Evolutionary conservation across 352 stramenopile species (phyloP), one percentile per base, ranked within the genome.

Genomic region (Phytopythium kandeliae): DNA sequence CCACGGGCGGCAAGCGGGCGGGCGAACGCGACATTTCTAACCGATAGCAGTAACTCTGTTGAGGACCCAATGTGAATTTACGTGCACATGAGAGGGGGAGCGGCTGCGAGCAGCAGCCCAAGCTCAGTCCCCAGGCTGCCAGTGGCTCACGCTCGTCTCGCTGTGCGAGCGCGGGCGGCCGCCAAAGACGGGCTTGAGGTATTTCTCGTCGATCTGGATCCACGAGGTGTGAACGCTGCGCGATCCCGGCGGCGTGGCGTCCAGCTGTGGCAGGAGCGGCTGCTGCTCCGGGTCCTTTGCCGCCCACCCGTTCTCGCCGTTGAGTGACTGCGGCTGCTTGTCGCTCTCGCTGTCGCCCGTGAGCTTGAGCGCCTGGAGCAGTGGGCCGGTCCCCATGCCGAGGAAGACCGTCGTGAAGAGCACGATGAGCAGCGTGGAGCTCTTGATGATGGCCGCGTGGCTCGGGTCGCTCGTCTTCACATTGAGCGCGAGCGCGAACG

Each of bases 401-500:
- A 85, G 71, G 30, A 85, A 72, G 12, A 85, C 62, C 0, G 77
- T 88, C 12, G 77, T 86, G 26, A 78, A 79, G n/a, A 88, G 57
- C 28, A 86, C 77, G 5, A 74, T 69, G 50, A 85, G 78, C 37
- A 88, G 57, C 30, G 77, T 88, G 21, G 72, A 74, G 30, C 65
- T 83, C 56, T 85, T 74, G 28, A 88, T 74, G 55, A 88, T 69
- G 9, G 68, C 74, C 0, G 75, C 71, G 37, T 88, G 77, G 17
- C 56, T 51, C 16, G 57, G 68, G 16, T 69, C 61, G 4, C 48
- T 57, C 4, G 63, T 84, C 26, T 55, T 62, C 16, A 89, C 76
- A 46, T 93, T 93, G 1, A 91, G 67, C n/a, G 74, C 75, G 31
- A 96, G 73, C 22, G 89, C 88, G 55, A 97, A 98, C 0, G 92